phyloP scores from a whole-genome alignment of 108 stramenopile genomes.

The Nitzschia palea region DNA sequence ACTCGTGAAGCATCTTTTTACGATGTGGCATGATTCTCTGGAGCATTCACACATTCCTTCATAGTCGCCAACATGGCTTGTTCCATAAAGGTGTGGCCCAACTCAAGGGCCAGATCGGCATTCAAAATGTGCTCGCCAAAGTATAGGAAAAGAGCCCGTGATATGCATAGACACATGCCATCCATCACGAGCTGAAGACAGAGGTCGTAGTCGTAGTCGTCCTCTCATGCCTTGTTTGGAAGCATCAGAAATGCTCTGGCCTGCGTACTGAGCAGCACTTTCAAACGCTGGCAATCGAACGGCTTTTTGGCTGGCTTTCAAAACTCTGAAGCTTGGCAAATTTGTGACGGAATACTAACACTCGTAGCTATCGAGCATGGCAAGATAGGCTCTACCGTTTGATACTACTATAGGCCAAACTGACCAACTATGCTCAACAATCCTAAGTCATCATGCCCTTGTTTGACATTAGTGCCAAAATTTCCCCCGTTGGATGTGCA shows the following conservation, averaged over 20 bases:
- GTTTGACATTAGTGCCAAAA: too few species aligned
- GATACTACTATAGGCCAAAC: too few species aligned
- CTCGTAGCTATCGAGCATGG: too few species aligned
- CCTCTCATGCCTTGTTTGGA: conserved; percentile 7
- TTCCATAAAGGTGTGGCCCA: background rate
- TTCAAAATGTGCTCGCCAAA: background rate
- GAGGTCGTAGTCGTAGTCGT: conserved; percentile 13
- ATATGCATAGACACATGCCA: background rate
- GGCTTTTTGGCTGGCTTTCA: conserved; percentile 23
- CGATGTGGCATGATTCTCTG: too few species aligned
- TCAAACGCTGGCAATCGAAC: conserved; percentile 25
- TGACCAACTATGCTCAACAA: too few species aligned
- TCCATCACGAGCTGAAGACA: conserved; percentile 4
- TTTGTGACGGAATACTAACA: too few species aligned
- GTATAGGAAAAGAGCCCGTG: background rate
- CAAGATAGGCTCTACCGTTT: too few species aligned
- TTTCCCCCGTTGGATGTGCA: too few species aligned
- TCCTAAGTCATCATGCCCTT: too few species aligned
- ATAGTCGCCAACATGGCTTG: background rate
- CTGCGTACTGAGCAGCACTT: conserved; percentile 20
- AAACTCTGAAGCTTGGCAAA: too few species aligned
- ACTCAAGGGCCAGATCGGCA: background rate
- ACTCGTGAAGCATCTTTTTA: too few species aligned
- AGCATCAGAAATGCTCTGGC: conserved; percentile 11
- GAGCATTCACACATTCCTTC: too few species aligned